Base-by-base conservation (phyloP, 441 rosid genomes). In the Erodium trifolium region DNA sequence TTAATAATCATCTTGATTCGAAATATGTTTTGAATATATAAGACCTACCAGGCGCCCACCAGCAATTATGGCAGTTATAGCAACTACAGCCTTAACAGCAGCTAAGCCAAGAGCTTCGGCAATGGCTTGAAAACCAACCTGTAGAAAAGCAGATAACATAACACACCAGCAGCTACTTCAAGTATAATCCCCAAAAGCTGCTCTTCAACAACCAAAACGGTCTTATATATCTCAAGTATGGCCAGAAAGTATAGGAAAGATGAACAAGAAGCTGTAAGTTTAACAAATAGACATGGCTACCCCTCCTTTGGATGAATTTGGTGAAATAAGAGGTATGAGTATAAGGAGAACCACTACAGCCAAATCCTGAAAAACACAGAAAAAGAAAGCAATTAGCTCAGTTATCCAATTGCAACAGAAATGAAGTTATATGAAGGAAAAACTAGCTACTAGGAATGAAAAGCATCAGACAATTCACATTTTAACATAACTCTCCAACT, bases 231-330 rank as follows among this genome's bases (percentile, higher is more conserved):
- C 27, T 23, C 19, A 57, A 71, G 60, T 27, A 37, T 73, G 68
- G 49, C 5, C 67, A 77, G 14, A 55, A 70, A 70, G 63, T 12
- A 16, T 65, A 67, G 19, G 39, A 65, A 59, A 74, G 68, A 63
- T 73, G 57, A 49, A 60, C 63, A 72, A 29, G 69, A 66, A 18
- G 59, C 6, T 51, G 63, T 18, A 63, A 23, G 27, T 55, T 29
- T 41, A 41, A 41, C 47, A 41, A 65, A 55, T 63, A 70, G 74
- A 72, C 73, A 69, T 65, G 66, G 72, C 84, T 90, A 92, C 97
- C 97, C 99, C 99, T 86, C 99, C 97, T 85, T 88, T 94, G 51
- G 97, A 88, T 72, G 99, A 94, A 85, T 85, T 94, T 68, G 99
- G 97, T 69, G 97, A 94, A 74, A 94, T 84, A 77, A 94, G 99